These are phyloP conservation scores for Populus ilicifolia DNA, from an alignment of 345 rosid genomes.

Conservation along the genomic window DNA sequence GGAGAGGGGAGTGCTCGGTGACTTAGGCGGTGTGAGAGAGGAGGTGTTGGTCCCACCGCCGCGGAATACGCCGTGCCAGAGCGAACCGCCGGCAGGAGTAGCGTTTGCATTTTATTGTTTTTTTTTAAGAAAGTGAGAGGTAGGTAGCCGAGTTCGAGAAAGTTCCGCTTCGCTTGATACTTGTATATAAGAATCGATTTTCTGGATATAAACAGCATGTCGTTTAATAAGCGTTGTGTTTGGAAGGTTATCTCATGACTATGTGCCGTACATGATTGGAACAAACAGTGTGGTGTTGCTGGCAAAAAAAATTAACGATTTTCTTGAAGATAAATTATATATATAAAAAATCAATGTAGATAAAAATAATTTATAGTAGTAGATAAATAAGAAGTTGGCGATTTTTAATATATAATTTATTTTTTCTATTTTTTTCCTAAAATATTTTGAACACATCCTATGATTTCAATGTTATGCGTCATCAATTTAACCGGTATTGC, in stretches of 20 bases:
- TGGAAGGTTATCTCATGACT: not conserved
- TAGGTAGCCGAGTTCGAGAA: not conserved
- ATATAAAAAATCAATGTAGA: too few species aligned
- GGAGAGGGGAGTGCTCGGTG: constrained; percentile 15
- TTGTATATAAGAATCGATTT: not conserved
- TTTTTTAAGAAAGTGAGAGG: not conserved
- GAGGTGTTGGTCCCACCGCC: constrained; percentile 20
- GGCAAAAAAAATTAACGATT: too few species aligned
- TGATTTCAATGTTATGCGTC: too few species aligned
- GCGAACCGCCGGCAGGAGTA: constrained; percentile 47
- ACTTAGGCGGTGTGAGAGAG: constrained; percentile 3
- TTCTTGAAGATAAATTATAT: too few species aligned
- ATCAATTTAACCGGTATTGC: too few species aligned
- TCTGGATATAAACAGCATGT: not conserved
- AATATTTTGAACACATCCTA: too few species aligned
- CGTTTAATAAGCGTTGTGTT: not conserved
- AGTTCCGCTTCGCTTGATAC: not conserved
- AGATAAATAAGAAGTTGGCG: too few species aligned
- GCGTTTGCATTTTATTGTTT: constrained; percentile 46
- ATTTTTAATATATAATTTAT: too few species aligned
- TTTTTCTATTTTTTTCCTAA: too few species aligned
- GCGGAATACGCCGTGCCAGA: constrained; percentile 27
- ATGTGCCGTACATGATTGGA: not conserved
- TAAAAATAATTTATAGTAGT: too few species aligned
- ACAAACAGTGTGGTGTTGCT: not conserved